Conservation (phyloP, 192 early-diverging fungal species). For the Funneliformis mosseae region DNA sequence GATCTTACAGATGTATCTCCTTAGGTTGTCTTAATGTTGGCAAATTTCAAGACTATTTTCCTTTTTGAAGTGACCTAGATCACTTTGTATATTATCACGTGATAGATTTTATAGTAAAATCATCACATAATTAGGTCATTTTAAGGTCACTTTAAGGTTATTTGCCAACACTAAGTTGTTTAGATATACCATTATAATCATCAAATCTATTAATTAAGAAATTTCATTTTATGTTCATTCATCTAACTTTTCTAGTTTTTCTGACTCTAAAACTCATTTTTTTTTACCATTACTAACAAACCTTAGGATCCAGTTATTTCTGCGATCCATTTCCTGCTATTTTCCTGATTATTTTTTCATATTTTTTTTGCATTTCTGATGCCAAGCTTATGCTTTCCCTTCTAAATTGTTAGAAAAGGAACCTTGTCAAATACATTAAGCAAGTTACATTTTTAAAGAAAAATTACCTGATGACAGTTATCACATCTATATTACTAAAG, state of each 20-base stretch:
- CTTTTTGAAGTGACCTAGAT: too few species aligned
- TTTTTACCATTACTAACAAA: neutral
- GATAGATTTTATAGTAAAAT: too few species aligned
- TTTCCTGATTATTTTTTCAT: neutral
- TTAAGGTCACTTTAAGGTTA: too few species aligned
- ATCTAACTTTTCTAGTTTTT: neutral
- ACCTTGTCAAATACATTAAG: neutral
- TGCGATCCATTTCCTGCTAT: neutral
- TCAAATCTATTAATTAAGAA: constrained; percentile 4
- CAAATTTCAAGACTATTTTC: too few species aligned
- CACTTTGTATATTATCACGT: too few species aligned
- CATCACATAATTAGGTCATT: too few species aligned
- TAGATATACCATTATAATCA: neutral
- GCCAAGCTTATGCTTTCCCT: constrained; percentile 32
- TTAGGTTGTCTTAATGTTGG: constrained; percentile 6
- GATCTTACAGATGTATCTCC: constrained; percentile 1
- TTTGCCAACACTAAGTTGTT: too few species aligned
- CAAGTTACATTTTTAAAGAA: constrained; percentile 5
- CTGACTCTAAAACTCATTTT: neutral
- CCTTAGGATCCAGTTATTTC: too few species aligned
- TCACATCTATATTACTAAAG: constrained; percentile 14
- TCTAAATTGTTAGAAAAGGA: constrained; percentile 13
- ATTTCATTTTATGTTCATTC: neutral
- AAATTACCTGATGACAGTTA: constrained; percentile 34
- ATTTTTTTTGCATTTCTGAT: constrained; percentile 30